Evolutionary conservation across 768 basidiomycete genomes (phyloP), one percentile per base, ranked within the genome.

Genomic region (Serendipita vermifera): DNA sequence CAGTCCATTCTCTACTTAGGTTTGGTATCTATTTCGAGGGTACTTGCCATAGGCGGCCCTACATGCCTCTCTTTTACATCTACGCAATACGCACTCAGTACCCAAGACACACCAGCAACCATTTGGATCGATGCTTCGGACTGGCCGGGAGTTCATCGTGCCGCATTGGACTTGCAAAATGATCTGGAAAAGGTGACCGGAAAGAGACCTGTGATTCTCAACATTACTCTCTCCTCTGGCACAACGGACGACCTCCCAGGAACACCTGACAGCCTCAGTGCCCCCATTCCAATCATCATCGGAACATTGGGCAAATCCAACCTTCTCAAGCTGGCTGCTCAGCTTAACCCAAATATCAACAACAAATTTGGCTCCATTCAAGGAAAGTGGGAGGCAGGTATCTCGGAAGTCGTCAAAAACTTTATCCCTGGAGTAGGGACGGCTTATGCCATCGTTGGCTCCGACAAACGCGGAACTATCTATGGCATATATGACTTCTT

Each of bases 401-500:
- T 78, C 59, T 69, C 77, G 2, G 68, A 68, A 51, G 73, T 76
- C 39, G 77, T 82, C 4, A 66, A 71, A 38, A 76, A 79, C 57
- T 79, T 80, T 3, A 66, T 81, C 2, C 75, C 79, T 38, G 80
- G 79, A n/a, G 22, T 64, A 11, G 40, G 62, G 35, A 62, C 61
- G 55, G 83, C 80, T 29, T 80, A 84, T 66, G 77, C 85, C 36
- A 76, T 87, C 53, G 73, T 81, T 59, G 83, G 83, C 9, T 72
- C 79, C 1, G 83, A 85, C 65, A 80, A 82, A 65, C 70, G 83
- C 38, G 83, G 82, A 6, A 79, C 81, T 0, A 81, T 85, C 32
- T 84, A 73, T 62, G 79, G 74, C 2, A 61, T 85, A 32, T 83
- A 84, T 62, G 81, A 82, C 62, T 76, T 81, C 56, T 80, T 79